phyloP scores from a whole-genome alignment of 257 asterid species.

The Vinca minor region DNA sequence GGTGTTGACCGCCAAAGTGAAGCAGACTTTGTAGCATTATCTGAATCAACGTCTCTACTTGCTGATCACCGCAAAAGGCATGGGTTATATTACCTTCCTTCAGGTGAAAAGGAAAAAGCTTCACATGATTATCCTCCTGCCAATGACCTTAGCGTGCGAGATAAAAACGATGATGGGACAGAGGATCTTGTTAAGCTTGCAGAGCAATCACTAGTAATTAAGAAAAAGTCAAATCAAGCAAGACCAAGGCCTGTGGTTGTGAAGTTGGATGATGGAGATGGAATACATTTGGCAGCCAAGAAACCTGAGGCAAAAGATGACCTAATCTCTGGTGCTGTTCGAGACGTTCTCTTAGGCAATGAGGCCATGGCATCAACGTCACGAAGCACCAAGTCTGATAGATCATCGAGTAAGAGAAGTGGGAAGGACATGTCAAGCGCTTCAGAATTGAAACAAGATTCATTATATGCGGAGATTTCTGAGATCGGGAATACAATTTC shows the following conservation, averaged over 20 bases:
- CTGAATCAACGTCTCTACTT: constrained; percentile 69
- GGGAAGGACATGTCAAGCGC: constrained; percentile 27
- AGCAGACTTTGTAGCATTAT: constrained; percentile 38
- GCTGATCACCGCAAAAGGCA: constrained; percentile 82
- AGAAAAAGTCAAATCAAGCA: constrained; percentile 48
- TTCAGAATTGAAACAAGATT: constrained; percentile 21
- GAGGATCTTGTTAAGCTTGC: constrained; percentile 69
- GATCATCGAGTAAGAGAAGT: constrained; percentile 43
- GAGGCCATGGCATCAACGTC: constrained; percentile 61
- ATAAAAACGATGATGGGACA: constrained; percentile 32
- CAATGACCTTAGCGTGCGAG: constrained; percentile 44
- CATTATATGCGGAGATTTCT: constrained; percentile 19
- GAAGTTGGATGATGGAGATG: constrained; percentile 68
- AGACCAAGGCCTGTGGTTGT: constrained; percentile 89
- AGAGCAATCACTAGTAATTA: constrained; percentile 50
- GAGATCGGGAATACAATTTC: constrained; percentile 29
- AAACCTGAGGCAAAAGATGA: constrained; percentile 43
- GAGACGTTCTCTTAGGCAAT: constrained; percentile 72
- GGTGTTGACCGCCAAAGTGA: constrained; percentile 27
- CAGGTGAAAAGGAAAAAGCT: constrained; percentile 35
- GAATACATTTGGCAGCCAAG: constrained; percentile 20
- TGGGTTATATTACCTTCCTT: constrained; percentile 74
- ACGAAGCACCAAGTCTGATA: constrained; percentile 24
- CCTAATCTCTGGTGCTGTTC: constrained; percentile 62
- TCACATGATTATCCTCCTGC: constrained; percentile 67